Conservation (phyloP, 495 filamentous ascomycete genomes). For the Hypoxylon subgilvum region DNA sequence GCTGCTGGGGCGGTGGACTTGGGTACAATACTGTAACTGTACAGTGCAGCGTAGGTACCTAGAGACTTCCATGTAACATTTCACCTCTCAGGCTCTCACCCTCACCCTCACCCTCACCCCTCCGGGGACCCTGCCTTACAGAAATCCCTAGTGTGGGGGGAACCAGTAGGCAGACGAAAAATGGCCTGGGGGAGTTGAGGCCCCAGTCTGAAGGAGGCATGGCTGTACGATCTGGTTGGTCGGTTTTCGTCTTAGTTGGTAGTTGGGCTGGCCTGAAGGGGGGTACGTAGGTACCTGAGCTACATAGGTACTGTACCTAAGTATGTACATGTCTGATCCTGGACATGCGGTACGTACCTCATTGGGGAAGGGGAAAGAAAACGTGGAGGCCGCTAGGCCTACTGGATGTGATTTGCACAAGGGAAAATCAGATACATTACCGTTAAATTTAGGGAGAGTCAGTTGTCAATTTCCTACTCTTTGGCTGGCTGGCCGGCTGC, state of each 20-base stretch:
- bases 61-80: slow-evolving; percentile 32
- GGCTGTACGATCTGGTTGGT: slow-evolving; percentile 28
- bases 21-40: slow-evolving; percentile 17
- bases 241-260: slow-evolving; percentile 12
- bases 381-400: slow-evolving; percentile 39
- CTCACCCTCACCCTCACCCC: slow-evolving; percentile 26
- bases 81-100: slow-evolving; percentile 36
- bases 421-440: not conserved
- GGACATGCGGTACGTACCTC: slow-evolving; percentile 9
- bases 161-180: slow-evolving; percentile 35
- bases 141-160: slow-evolving; percentile 37
- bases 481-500: not conserved
- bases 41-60: slow-evolving; percentile 18
- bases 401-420: slow-evolving; percentile 33
- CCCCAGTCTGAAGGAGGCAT: slow-evolving; percentile 33
- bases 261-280: slow-evolving; percentile 29
- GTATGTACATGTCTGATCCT: too few relatives aligned
- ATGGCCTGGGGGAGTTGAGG: slow-evolving; percentile 41
- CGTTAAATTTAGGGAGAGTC: slow-evolving; percentile 1
- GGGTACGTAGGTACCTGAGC: slow-evolving; percentile 2
- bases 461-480: slow-evolving; percentile 9
- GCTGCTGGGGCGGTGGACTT: slow-evolving; percentile 26
- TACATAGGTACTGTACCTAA: slow-evolving; percentile 10
- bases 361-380: slow-evolving; percentile 36
- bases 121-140: slow-evolving; percentile 37